phyloP scores from a whole-genome alignment of 306 rosid species.

The Luffa aegyptiaca region DNA sequence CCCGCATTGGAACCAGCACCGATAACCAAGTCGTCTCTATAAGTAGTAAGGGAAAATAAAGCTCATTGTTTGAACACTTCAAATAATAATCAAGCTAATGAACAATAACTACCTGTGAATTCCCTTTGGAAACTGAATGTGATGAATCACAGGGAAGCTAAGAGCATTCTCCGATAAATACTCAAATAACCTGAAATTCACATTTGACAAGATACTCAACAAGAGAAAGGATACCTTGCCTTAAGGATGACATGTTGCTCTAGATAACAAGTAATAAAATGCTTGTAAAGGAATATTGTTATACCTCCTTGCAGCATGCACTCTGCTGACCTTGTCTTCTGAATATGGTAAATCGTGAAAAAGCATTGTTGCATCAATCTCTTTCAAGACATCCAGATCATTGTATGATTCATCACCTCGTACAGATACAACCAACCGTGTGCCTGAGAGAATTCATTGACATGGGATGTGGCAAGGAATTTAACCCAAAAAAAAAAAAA shows the following conservation, averaged over 20 bases:
- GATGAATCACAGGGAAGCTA: constrained; percentile 82
- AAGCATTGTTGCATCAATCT: constrained; percentile 71
- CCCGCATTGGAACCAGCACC: constrained; percentile 88
- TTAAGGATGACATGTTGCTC: neutral
- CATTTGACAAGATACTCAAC: neutral
- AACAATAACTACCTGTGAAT: constrained; percentile 51
- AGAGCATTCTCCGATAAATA: constrained; percentile 62
- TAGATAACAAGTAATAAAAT: neutral
- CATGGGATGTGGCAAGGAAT: neutral
- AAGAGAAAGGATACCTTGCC: neutral
- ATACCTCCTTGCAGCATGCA: constrained; percentile 96
- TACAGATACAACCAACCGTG: constrained; percentile 77
- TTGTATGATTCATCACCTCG: constrained; percentile 79
- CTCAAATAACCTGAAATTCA: constrained; percentile 59
- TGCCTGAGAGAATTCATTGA: constrained; percentile 37
- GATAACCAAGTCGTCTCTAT: constrained; percentile 89
- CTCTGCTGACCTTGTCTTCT: constrained; percentile 69
- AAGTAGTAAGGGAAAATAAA: constrained; percentile 10
- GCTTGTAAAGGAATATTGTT: neutral
- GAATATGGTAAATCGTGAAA: constrained; percentile 70
- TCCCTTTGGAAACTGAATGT: constrained; percentile 76
- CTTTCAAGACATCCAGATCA: constrained; percentile 68
- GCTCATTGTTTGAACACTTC: constrained; percentile 1
- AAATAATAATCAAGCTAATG: constrained; percentile 7
- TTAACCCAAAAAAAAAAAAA: neutral